phyloP scores from a whole-genome alignment of 306 rosid genomes.

The Ceratonia siliqua region DNA sequence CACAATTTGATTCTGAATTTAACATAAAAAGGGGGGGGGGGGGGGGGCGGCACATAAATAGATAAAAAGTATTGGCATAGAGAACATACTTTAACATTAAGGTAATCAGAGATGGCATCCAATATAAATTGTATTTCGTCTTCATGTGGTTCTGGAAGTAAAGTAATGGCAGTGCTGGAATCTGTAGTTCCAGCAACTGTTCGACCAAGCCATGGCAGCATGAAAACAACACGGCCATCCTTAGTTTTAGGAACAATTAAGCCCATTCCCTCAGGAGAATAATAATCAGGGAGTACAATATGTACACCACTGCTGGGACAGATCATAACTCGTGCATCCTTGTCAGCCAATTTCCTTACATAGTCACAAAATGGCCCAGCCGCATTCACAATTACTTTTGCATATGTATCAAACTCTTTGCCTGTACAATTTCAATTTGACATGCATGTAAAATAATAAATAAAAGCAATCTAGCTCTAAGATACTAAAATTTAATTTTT shows the following conservation, averaged over 20 bases:
- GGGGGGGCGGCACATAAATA: not conserved
- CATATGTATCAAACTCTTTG: slow-evolving; percentile 87
- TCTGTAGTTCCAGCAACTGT: slow-evolving; percentile 99
- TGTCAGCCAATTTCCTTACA: slow-evolving; percentile 78
- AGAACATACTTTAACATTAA: slow-evolving; percentile 81
- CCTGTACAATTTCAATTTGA: slow-evolving; percentile 50
- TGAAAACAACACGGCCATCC: slow-evolving; percentile 97
- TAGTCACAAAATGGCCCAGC: slow-evolving; percentile 97
- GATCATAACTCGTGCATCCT: slow-evolving; percentile 68
- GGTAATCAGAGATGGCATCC: slow-evolving; percentile 95
- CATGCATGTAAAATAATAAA: slow-evolving; percentile 41
- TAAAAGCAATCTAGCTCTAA: not conserved
- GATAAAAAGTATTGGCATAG: slow-evolving; percentile 2
- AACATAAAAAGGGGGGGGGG: not conserved
- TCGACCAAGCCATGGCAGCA: slow-evolving; percentile 99
- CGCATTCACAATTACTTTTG: slow-evolving; percentile 94
- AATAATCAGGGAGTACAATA: slow-evolving; percentile 93
- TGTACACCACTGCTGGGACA: slow-evolving; percentile 98
- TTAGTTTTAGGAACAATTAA: slow-evolving; percentile 95
- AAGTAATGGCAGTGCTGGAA: slow-evolving; percentile 78
- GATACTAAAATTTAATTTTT: not conserved
- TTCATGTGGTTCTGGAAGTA: slow-evolving; percentile 96
- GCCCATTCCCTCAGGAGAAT: slow-evolving; percentile 99
- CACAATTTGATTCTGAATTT: slow-evolving; percentile 19
- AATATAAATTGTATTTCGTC: slow-evolving; percentile 93